These are phyloP conservation scores for Aulographum hederae DNA, from an alignment of 2,329 filamentous ascomycete genomes.

Conservation along the genomic window DNA sequence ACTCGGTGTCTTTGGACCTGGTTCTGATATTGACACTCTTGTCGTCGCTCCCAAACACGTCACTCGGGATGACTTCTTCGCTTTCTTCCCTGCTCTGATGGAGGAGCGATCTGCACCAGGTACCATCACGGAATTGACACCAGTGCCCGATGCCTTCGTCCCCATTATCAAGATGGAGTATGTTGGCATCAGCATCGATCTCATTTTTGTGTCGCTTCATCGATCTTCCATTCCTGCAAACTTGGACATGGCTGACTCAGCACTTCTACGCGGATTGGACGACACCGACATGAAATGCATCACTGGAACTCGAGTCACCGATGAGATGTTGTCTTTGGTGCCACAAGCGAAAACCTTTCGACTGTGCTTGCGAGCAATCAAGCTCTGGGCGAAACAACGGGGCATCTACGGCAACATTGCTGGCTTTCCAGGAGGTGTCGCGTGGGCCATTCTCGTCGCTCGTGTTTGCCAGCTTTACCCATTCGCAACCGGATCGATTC, in stretches of 20 bases:
- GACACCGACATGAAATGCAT: conserved; percentile 75
- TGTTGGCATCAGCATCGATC: conserved; percentile 77
- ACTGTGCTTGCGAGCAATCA: conserved; percentile 76
- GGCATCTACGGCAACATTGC: conserved; percentile 94
- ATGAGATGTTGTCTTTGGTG: conserved; percentile 76
- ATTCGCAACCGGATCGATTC: conserved; percentile 70
- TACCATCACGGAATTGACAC: conserved; percentile 69
- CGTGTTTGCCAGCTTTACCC: conserved; percentile 93
- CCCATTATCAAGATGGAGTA: conserved; percentile 97
- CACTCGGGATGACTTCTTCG: conserved; percentile 77
- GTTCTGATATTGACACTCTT: conserved; percentile 94
- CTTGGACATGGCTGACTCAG: conserved; percentile 65
- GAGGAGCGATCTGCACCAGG: conserved; percentile 56
- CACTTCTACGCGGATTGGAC: conserved; percentile 67
- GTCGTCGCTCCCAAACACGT: conserved; percentile 85
- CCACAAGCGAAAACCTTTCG: conserved; percentile 83
- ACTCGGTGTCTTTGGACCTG: conserved; percentile 78
- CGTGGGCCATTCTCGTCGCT: conserved; percentile 95
- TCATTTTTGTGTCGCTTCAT: conserved; percentile 43
- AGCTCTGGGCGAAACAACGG: conserved; percentile 85
- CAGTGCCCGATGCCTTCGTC: conserved; percentile 79
- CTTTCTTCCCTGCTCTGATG: conserved; percentile 66
- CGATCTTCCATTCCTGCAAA: conserved; percentile 29
- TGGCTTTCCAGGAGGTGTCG: conserved; percentile 89
- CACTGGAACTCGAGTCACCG: conserved; percentile 86